Conservation (phyloP, 345 rosid genomes). For the Eucalyptus erythrocorys region DNA sequence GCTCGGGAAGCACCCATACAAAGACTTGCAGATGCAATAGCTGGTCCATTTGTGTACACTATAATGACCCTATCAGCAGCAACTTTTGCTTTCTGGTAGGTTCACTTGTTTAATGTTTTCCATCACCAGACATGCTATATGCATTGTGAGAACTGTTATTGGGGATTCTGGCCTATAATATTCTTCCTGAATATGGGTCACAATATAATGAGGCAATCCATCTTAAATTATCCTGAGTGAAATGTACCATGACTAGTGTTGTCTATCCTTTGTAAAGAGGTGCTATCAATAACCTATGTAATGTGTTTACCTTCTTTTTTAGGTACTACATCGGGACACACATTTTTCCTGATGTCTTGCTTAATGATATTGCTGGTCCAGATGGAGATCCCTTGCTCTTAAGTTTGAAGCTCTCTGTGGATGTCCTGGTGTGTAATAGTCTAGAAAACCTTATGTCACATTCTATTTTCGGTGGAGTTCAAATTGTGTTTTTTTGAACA, state of each 20-base stretch:
- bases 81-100: constrained; percentile 90
- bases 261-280: neutral
- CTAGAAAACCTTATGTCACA: neutral
- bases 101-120: neutral
- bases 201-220: neutral
- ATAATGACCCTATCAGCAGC: constrained; percentile 75
- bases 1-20: constrained; percentile 94
- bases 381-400: constrained; percentile 80
- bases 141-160: neutral
- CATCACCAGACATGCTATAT: neutral
- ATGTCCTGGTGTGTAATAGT: constrained; percentile 71
- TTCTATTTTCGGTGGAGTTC: neutral
- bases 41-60: constrained; percentile 90
- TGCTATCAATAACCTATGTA: neutral
- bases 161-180: neutral
- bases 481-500: neutral
- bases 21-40: constrained; percentile 89
- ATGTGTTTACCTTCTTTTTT: neutral
- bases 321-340: constrained; percentile 86
- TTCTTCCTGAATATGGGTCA: neutral
- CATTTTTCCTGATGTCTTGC: constrained; percentile 89
- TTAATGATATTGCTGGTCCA: constrained; percentile 91
- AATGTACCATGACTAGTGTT: neutral
- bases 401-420: constrained; percentile 93
- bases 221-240: neutral